Evolutionary conservation across 2,329 filamentous ascomycete species (phyloP).

Genomic region (Colletotrichum orbiculare): DNA sequence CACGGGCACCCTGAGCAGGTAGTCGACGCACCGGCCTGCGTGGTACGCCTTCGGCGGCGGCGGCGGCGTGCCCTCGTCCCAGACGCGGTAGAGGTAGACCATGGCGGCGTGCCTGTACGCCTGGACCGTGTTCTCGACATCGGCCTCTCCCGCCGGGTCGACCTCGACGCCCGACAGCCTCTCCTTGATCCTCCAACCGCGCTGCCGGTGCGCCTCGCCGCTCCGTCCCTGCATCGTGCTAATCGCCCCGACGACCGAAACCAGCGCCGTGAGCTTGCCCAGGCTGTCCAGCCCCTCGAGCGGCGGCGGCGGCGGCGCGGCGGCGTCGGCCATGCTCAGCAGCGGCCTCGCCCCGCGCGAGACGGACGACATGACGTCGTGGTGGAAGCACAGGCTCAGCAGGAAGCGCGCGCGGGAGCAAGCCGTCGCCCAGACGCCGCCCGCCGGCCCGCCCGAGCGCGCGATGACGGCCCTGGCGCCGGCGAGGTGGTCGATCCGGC

Average conservation of each 20-base stretch:
- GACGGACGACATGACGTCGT: conserved; percentile 46
- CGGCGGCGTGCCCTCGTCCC: conserved; percentile 40
- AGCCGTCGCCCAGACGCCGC: conserved; percentile 32
- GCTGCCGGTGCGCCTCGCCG: conserved; percentile 14
- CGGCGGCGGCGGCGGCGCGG: conserved; percentile 29
- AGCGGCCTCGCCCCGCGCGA: conserved; percentile 42
- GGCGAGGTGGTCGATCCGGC: conserved; percentile 44
- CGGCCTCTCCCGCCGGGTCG: conserved; percentile 12
- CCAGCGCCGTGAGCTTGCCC: conserved; percentile 38
- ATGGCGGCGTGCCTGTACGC: conserved; percentile 46
- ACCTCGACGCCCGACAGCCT: background rate
- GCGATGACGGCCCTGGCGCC: conserved; percentile 46
- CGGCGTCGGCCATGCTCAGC: conserved; percentile 39
- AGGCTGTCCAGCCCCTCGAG: conserved; percentile 40
- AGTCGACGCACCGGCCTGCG: conserved; percentile 41
- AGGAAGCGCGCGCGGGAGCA: conserved; percentile 42
- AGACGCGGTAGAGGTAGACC: conserved; percentile 46
- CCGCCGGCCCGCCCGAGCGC: conserved; percentile 27
- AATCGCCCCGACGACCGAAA: conserved; percentile 41
- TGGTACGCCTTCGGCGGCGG: conserved; percentile 37
- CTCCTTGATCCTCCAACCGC: conserved; percentile 4
- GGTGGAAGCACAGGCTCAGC: conserved; percentile 44
- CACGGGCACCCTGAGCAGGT: conserved; percentile 42
- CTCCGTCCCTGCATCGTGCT: conserved; percentile 41
- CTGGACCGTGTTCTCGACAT: conserved; percentile 42